phyloP scores from a whole-genome alignment of 805 yeast genomes.

The Clavispora asparagi region DNA sequence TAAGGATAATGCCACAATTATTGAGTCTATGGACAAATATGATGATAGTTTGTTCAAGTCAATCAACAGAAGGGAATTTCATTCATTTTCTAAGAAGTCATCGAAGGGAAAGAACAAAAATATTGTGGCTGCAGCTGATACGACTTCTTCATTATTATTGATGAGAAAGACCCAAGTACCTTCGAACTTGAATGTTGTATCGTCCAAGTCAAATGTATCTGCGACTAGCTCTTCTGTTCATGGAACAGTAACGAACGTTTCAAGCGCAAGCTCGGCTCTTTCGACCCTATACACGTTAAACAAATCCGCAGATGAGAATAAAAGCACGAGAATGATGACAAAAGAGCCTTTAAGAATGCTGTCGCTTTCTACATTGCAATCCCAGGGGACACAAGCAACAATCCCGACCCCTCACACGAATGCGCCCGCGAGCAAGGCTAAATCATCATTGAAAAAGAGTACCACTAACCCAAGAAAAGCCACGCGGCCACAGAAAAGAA shows the following conservation, averaged over 20 bases:
- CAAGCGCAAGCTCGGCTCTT: slow-evolving; percentile 27
- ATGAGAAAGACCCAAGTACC: slow-evolving; percentile 11
- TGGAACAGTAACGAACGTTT: slow-evolving; percentile 30
- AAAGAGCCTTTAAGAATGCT: neutral
- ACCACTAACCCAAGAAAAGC: neutral
- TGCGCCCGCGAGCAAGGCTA: neutral
- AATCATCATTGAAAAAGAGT: neutral
- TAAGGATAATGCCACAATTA: slow-evolving; percentile 33
- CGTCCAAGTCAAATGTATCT: slow-evolving; percentile 21
- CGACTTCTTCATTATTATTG: slow-evolving; percentile 23
- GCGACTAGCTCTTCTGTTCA: slow-evolving; percentile 30
- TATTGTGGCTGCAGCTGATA: slow-evolving; percentile 1
- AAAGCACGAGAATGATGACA: neutral
- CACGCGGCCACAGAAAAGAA: neutral
- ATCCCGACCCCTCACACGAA: neutral
- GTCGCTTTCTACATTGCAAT: neutral
- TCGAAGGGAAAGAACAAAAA: neutral
- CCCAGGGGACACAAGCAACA: neutral
- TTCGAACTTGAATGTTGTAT: neutral
- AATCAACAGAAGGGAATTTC: slow-evolving; percentile 7
- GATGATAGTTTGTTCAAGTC: slow-evolving; percentile 55
- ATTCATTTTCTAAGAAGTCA: slow-evolving; percentile 1
- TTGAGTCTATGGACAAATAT: slow-evolving; percentile 62
- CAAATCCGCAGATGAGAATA: slow-evolving; percentile 15
- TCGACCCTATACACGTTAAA: slow-evolving; percentile 34